Evolutionary conservation across 2,329 filamentous ascomycete genomes (phyloP), one percentile per base, ranked within the genome.

Genomic region (Parasarocladium wereldwijsianum): DNA sequence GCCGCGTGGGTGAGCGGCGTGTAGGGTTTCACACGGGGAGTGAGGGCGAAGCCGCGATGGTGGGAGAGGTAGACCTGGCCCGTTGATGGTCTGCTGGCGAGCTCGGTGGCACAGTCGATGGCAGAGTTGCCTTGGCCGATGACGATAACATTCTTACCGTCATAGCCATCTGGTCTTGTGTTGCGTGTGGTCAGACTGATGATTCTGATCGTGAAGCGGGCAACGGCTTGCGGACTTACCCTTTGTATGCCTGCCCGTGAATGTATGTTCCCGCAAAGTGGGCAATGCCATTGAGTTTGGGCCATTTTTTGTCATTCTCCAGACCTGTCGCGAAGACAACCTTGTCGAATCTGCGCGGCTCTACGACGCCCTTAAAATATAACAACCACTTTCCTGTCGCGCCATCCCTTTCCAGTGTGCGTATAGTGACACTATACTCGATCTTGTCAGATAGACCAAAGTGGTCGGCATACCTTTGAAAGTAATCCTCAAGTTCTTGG

Each of bases 51-150:
- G 3, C 40, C 41, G 4, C 42, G 39, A 3, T 41, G 38, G 26
- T 47, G 41, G 1, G 43, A 35, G 17, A 43, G 36, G 26, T 42
- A 42, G 2, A 46, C 36, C 3, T 37, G 38, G 8, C 36, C 36
- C 4, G 40, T 36, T 22, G 37, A 20, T n/a, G n/a, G n/a, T n/a
- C n/a, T n/a, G 3, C 32, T 26, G 8, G 34, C 26, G 1, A 44
- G 32, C 19, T 47, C 41, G 4, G 40, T 36, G 2, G 38, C 41
- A 9, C 37, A 39, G 19, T 47, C 45, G 16, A 32, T 36, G 4
- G 42, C 41, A 2, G 45, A 43, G 24, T 45, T 47, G 3, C 44
- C 45, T 24, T 44, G 38, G 5, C 44, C 44, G 4, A 47, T 29
- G 5, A 47, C 37, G 4, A 47, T 20, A 3, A 45, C 40, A 7